Evolutionary conservation across 108 stramenopile genomes (phyloP), one percentile per base, ranked within the genome.

Genomic region (Cyclotella kingstonii): DNA sequence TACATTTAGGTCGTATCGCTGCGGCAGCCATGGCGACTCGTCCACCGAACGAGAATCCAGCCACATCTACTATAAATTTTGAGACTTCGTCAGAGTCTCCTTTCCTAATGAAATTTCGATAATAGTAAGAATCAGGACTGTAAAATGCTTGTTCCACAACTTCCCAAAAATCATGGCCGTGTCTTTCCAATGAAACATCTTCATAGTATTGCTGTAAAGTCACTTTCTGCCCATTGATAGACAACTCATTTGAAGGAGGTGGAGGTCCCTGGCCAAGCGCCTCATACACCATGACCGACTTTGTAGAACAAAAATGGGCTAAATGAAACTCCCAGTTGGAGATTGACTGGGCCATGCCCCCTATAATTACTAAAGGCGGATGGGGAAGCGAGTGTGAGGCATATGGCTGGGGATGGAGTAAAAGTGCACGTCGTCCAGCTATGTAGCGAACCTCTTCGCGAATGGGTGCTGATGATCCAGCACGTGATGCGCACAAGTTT

Each of bases 41-140:
- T 12, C 78, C 85, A 44, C 85, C 85, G 57, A 83, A 68, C 4
- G 80, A 81, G 69, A 84, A 86, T 30, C 82, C 82, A 8, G 68
- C 81, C 8, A 86, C 53, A 55, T 86, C 81, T 0, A 83, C 72
- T 35, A 29, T 38, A 23, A 15, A 25, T 19, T 46, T 10, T 12
- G 44, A 35, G 42, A 29, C 3, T 45, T 22, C 21, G 22, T 44
- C 29, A 0, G 17, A 21, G 9, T 33, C 22, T 18, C n/a, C 51
- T 44, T 5, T 2, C 10, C 6, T 12, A 33, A 22, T 27, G 51
- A 21, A 45, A 21, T 49, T 54, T 11, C 52, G 44, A 36, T 44
- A 48, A 12, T 63, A 52, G 31, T 49, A 57, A 14, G 68, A 60
- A 51, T 60, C 63, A n/a, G 57, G 39, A 44, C 29, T 27, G 34